Conservation (phyloP, 495 filamentous ascomycete species). For the Halenospora varia region DNA sequence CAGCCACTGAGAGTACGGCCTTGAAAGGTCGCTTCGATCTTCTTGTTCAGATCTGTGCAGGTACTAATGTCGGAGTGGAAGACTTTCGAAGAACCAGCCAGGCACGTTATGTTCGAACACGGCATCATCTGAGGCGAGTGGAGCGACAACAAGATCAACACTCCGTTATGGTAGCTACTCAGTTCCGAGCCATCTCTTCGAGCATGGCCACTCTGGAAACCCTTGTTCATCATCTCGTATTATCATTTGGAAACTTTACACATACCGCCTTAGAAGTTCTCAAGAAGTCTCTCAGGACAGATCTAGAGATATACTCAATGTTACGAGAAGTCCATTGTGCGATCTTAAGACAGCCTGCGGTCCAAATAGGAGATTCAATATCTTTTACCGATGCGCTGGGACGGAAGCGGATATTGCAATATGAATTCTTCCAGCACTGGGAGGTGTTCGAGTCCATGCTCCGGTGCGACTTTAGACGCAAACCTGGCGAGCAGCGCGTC, state of each 20-base stretch:
- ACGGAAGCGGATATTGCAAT: constrained; percentile 14
- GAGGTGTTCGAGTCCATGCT: constrained; percentile 25
- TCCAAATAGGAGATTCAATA: constrained; percentile 13
- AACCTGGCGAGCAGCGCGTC: constrained; percentile 8
- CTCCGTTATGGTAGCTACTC: background rate
- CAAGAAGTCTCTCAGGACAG: background rate
- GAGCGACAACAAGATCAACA: background rate
- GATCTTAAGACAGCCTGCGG: background rate
- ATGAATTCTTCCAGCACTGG: constrained; percentile 28
- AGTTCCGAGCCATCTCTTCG: too few species aligned
- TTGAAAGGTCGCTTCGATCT: background rate
- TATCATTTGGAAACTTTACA: background rate
- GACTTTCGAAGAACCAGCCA: constrained; percentile 7
- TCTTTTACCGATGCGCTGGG: constrained; percentile 27
- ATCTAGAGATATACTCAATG: constrained; percentile 1
- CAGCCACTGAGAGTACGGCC: background rate
- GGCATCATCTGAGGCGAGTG: background rate
- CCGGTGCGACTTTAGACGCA: constrained; percentile 12
- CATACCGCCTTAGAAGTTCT: background rate
- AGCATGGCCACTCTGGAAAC: background rate
- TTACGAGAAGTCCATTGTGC: background rate
- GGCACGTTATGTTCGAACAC: background rate
- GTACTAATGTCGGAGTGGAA: constrained; percentile 18
- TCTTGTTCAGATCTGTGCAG: background rate
- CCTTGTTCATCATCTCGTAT: background rate